Evolutionary conservation across 2,329 filamentous ascomycete species (phyloP), one percentile per base, ranked within the genome.

Genomic region (Claviceps purpurea): DNA sequence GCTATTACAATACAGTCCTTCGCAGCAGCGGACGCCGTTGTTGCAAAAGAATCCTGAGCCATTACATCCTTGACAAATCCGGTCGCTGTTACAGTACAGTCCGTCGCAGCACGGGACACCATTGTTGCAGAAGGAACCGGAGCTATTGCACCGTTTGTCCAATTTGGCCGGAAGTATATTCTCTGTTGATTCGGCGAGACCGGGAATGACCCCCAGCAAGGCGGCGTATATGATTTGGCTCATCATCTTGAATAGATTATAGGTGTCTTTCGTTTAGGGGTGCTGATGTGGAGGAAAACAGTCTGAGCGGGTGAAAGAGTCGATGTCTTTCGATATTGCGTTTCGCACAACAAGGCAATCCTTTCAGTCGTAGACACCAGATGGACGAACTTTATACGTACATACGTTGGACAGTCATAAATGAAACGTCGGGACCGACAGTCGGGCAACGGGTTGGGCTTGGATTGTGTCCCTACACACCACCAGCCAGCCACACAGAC

Each of bases 41-140:
- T 51, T 51, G 42, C 52, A 54, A 24, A 56, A 56, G 6, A 49
- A 34, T 5, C 56, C 51, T 47, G 39, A 41, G 1, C 34, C 40
- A 8, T 54, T 54, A 14, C 52, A 54, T 26, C 43, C 48, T 3
- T 30, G 45, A 10, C 52, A 54, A 16, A 54, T 13, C 18, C 20
- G 26, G 18, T 39, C 45, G 43, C 34, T 52, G 44, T 49, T 54
- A 52, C 55, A 56, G 38, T 34, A 56, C 10, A 44, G 22, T 20
- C 34, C 34, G 24, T 2, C 38, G 52, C 55, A 56, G 45, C 52
- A 56, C 2, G 55, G 55, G 3, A 54, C 46, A 37, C 52, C 55
- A n/a, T 49, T 50, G 42, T 51, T 53, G 55, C 52, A 54, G 22
- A 56, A 55, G 11, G 47, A 43, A 10, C 56, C 52, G 50, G 44